Evolutionary conservation across 306 rosid species (phyloP).

Genomic region (Inga laurina): DNA sequence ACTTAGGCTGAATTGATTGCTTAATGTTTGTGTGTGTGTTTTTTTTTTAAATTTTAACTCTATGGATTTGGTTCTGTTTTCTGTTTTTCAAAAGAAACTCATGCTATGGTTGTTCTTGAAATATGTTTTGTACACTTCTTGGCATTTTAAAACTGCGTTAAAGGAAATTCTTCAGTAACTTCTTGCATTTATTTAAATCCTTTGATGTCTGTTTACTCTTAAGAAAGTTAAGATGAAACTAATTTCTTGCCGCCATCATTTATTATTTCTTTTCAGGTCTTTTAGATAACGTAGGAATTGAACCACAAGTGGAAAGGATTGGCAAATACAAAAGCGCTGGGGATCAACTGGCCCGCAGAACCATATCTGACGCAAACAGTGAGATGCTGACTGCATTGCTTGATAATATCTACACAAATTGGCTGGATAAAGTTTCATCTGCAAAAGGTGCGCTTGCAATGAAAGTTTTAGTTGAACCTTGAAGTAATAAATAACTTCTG

Average conservation of each 20-base stretch:
- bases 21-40: not conserved
- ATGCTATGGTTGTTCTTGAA: not conserved
- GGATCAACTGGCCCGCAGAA: slow-evolving; percentile 77
- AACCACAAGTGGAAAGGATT: slow-evolving; percentile 87
- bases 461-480: slow-evolving; percentile 34
- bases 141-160: slow-evolving; percentile 20
- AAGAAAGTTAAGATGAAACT: slow-evolving; percentile 19
- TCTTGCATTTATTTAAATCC: slow-evolving; percentile 1
- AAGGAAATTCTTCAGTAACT: not conserved
- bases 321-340: slow-evolving; percentile 96
- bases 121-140: not conserved
- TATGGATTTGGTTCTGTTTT: not conserved
- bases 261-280: slow-evolving; percentile 56
- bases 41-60: not conserved
- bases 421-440: slow-evolving; percentile 86
- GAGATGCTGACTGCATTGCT: slow-evolving; percentile 90
- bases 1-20: not conserved
- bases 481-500: slow-evolving; percentile 27
- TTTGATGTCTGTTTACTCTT: slow-evolving; percentile 29
- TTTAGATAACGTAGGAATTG: slow-evolving; percentile 83
- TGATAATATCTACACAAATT: slow-evolving; percentile 80
- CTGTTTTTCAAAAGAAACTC: not conserved
- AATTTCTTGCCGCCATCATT: not conserved
- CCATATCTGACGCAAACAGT: slow-evolving; percentile 75
- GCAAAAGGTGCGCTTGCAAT: slow-evolving; percentile 65